Base-by-base conservation (phyloP, 331 rosid species). In the Dryas integrifolia region DNA sequence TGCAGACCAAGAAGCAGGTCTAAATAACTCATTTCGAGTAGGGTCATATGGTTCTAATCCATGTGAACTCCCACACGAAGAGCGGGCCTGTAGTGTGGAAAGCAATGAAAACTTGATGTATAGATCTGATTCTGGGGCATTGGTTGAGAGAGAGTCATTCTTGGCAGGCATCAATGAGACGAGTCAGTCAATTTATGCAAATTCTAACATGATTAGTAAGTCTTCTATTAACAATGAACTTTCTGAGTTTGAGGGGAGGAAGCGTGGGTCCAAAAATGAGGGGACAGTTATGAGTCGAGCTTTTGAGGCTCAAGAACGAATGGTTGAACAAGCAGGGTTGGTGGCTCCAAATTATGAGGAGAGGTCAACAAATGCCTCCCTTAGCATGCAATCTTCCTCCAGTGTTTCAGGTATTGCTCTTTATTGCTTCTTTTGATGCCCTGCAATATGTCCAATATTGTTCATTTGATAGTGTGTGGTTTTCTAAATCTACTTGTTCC, bases 41-140 rank as follows among this genome's bases (percentile, higher is more conserved):
- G 84, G 88, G 35, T 77, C 83, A 8, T 86, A 76, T 74, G 86
- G 83, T 77, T 76, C 86, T 35, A 70, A 55, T 72, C 76, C 75
- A 14, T 46, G 75, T 49, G 85, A 80, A 13, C 76, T 70, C 15
- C 71, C 15, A 72, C 81, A 46, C 48, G 85, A 76, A 50, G 88
- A 73, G 63, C 60, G 35, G 74, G 64, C 77, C 47, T 10, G 75
- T 74, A 74, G 51, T 49, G 58, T 80, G 71, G 82, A 74, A 51
- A 70, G 83, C 77, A 71, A 72, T 70, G 87, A 80, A 55, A 83
- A 72, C 11, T 39, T 69, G 64, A 76, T 58, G 26, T 81, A 68
- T 66, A 65, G 70, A 75, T 52, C 85, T 35, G 75, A 80, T 48
- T 72, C 88, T 50, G 79, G 80, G n/a, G 75, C 79, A 21, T 49